Evolutionary conservation across 805 yeast genomes (phyloP).

Genomic region (Suhomyces sp.): DNA sequence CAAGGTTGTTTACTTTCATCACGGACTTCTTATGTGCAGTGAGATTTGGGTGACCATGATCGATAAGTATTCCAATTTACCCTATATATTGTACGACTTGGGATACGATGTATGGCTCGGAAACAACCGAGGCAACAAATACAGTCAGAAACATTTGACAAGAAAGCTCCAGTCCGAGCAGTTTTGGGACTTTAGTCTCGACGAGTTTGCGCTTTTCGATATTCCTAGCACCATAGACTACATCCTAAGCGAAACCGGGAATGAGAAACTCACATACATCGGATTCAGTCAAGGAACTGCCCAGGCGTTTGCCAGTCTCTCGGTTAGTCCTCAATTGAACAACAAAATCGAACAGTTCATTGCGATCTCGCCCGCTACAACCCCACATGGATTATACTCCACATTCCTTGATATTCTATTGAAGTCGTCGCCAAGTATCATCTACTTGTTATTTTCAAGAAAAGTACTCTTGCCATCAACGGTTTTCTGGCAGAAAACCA

Average conservation of each 20-base stretch:
- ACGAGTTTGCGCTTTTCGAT: conserved; percentile 88
- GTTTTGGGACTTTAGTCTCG: conserved; percentile 90
- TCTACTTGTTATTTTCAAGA: conserved; percentile 71
- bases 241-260: conserved; percentile 50
- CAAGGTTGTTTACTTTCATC: conserved; percentile 78
- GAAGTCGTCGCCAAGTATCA: conserved; percentile 69
- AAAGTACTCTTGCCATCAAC: conserved; percentile 75
- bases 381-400: conserved; percentile 81
- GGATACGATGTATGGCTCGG: conserved; percentile 97
- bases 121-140: conserved; percentile 89
- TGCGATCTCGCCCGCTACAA: conserved; percentile 92
- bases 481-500: conserved; percentile 71
- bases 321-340: conserved; percentile 63
- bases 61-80: conserved; percentile 46
- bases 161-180: conserved; percentile 34
- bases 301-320: conserved; percentile 81
- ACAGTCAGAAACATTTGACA: conserved; percentile 72
- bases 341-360: conserved; percentile 54
- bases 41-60: conserved; percentile 66
- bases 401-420: conserved; percentile 71
- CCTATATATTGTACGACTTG: conserved; percentile 69
- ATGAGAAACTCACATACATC: conserved; percentile 55
- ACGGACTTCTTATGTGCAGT: conserved; percentile 85
- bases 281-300: conserved; percentile 96
- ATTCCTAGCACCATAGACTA: conserved; percentile 82